Evolutionary conservation across 2,329 filamentous ascomycete genomes (phyloP).

Genomic region (Xylariomycetidae sp.): DNA sequence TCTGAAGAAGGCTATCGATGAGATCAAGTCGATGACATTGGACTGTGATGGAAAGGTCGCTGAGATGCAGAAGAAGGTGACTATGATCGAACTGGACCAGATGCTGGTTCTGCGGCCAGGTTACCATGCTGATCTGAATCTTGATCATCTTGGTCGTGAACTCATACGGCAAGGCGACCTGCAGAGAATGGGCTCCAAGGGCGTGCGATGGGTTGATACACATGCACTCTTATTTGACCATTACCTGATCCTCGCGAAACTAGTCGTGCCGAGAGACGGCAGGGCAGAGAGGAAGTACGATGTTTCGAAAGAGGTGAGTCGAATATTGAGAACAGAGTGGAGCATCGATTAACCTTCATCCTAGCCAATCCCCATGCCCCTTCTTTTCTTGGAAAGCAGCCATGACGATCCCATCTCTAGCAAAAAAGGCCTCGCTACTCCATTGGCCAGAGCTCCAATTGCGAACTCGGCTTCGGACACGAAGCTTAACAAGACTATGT

Average conservation of each 20-base stretch:
- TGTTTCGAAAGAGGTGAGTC: conserved; percentile 76
- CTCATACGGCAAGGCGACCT: conserved; percentile 86
- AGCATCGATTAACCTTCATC: too few species aligned
- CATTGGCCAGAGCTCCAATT: conserved; percentile 53
- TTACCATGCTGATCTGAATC: conserved; percentile 84
- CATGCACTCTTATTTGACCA: conserved; percentile 94
- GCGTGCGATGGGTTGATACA: conserved; percentile 90
- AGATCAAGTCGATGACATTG: conserved; percentile 82
- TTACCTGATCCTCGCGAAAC: conserved; percentile 89
- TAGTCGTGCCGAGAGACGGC: conserved; percentile 63
- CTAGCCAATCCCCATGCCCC: conserved; percentile 91
- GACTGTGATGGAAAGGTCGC: conserved; percentile 92
- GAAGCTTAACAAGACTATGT: conserved; percentile 52
- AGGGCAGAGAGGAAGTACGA: conserved; percentile 82
- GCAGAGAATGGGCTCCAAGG: conserved; percentile 80
- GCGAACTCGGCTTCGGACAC: conserved; percentile 57
- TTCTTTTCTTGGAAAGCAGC: conserved; percentile 86
- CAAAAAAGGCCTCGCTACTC: conserved; percentile 66
- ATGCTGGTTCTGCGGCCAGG: conserved; percentile 83
- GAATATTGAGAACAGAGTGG: too few species aligned
- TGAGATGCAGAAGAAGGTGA: conserved; percentile 87
- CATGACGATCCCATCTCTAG: conserved; percentile 90
- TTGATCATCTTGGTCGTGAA: conserved; percentile 90
- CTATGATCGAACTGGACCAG: conserved; percentile 75
- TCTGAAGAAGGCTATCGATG: conserved; percentile 76